phyloP scores from a whole-genome alignment of 1,284 basidiomycete genomes.

The Ustilago lituana region DNA sequence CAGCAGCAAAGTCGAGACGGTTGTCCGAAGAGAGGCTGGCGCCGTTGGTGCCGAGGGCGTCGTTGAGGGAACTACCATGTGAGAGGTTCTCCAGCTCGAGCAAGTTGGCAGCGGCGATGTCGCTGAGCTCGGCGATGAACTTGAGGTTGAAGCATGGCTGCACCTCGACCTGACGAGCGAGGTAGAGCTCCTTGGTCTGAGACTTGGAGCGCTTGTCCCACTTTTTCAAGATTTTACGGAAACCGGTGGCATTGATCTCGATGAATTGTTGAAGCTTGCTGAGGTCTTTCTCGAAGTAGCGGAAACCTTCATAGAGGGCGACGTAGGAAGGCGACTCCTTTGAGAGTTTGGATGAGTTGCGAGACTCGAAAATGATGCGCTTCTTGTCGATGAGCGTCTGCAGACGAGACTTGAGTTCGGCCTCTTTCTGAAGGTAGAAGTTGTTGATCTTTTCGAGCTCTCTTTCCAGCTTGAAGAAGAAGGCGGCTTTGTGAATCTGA shows the following conservation, averaged over 20 bases:
- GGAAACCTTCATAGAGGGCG: constrained; percentile 92
- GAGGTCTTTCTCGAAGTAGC: constrained; percentile 93
- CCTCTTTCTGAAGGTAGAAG: constrained; percentile 99
- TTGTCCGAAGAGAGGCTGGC: constrained; percentile 54
- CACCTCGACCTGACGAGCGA: constrained; percentile 95
- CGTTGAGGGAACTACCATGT: constrained; percentile 47
- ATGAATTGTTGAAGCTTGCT: constrained; percentile 95
- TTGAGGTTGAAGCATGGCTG: constrained; percentile 85
- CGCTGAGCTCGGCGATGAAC: constrained; percentile 94
- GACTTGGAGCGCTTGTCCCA: constrained; percentile 97
- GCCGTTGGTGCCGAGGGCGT: constrained; percentile 22
- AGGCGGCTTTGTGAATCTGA: constrained; percentile 88
- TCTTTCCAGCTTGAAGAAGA: constrained; percentile 98
- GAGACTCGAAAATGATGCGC: constrained; percentile 69
- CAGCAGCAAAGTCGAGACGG: constrained; percentile 63
- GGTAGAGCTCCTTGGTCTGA: constrained; percentile 93
- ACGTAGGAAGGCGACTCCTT: constrained; percentile 63
- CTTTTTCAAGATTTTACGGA: constrained; percentile 98
- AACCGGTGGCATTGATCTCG: constrained; percentile 96
- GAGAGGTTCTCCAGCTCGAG: constrained; percentile 83
- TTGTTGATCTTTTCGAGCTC: constrained; percentile 99
- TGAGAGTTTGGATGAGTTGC: constrained; percentile 53
- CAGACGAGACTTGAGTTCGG: constrained; percentile 86
- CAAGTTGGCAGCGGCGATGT: constrained; percentile 91
- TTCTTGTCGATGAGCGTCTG: constrained; percentile 95